Conservation (phyloP, 192 early-diverging fungal species). For the Podila epicladia region DNA sequence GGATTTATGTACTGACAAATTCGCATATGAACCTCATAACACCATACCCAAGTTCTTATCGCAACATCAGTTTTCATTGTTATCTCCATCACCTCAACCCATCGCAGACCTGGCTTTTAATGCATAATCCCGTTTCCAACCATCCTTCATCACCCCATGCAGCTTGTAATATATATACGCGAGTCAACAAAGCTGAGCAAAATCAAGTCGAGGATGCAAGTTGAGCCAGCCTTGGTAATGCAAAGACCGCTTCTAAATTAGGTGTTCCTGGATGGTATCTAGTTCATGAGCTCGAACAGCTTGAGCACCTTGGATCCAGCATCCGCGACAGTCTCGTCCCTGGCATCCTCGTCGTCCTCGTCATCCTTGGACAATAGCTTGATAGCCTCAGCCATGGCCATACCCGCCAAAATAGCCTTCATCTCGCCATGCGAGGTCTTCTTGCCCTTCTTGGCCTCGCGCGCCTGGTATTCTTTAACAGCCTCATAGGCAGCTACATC, state of each 20-base stretch:
- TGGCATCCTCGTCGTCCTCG: conserved; percentile 39
- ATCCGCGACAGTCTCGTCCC: conserved; percentile 45
- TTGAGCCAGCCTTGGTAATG: too few relatives aligned
- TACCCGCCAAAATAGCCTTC: conserved; percentile 49
- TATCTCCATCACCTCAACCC: too few relatives aligned
- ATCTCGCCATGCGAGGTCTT: conserved; percentile 39
- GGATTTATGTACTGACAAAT: too few relatives aligned
- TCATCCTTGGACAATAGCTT: conserved; percentile 46
- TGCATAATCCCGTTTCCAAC: too few relatives aligned
- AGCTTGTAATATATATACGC: too few relatives aligned
- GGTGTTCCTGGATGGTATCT: not conserved
- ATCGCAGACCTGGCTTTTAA: too few relatives aligned
- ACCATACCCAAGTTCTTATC: too few relatives aligned
- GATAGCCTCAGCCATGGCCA: conserved; percentile 55
- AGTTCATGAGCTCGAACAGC: conserved; percentile 46
- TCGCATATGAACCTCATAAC: too few relatives aligned
- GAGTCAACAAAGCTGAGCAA: too few relatives aligned
- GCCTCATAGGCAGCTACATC: conserved; percentile 41
- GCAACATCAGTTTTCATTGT: too few relatives aligned
- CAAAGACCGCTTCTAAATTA: not conserved
- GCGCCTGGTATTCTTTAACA: conserved; percentile 45
- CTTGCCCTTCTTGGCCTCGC: conserved; percentile 37
- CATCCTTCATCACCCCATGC: too few relatives aligned
- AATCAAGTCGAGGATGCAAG: too few relatives aligned
- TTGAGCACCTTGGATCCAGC: conserved; percentile 50